These are phyloP conservation scores for Lagenaria siceraria DNA, from an alignment of 306 rosid genomes.

Conservation along the genomic window DNA sequence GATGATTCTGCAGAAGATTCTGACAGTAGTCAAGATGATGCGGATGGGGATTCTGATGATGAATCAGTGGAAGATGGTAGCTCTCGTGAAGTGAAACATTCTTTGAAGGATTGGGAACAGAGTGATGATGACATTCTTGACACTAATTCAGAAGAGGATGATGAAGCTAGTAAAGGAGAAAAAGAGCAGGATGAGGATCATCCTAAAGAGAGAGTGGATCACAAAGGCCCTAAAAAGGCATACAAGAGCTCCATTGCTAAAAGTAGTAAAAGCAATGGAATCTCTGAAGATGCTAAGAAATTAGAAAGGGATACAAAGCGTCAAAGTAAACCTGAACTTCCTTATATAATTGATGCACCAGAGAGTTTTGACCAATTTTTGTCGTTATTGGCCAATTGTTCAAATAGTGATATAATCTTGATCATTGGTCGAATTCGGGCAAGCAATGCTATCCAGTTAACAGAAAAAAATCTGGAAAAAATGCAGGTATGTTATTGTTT, in stretches of 20 bases:
- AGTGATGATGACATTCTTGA: slow-evolving; percentile 71
- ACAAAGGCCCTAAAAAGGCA: slow-evolving; percentile 9
- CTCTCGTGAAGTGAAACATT: slow-evolving; percentile 18
- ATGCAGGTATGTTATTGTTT: slow-evolving; percentile 51
- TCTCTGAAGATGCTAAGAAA: slow-evolving; percentile 29
- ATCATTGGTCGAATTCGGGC: slow-evolving; percentile 69
- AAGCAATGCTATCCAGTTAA: slow-evolving; percentile 73
- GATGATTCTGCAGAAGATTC: slow-evolving; percentile 43
- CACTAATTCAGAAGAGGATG: slow-evolving; percentile 28
- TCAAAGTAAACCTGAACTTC: slow-evolving; percentile 39
- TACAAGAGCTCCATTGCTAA: slow-evolving; percentile 17
- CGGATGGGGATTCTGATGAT: slow-evolving; percentile 26
- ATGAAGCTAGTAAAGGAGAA: slow-evolving; percentile 22
- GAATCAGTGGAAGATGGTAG: slow-evolving; percentile 44
- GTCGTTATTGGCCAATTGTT: slow-evolving; percentile 36
- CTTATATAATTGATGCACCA: slow-evolving; percentile 87
- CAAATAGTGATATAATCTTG: slow-evolving; percentile 47
- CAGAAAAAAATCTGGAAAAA: slow-evolving; percentile 76
- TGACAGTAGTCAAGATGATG: slow-evolving; percentile 37
- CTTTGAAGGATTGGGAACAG: slow-evolving; percentile 85
- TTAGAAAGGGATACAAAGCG: slow-evolving; percentile 25
- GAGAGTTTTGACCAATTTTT: slow-evolving; percentile 55
- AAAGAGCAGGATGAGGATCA: slow-evolving; percentile 18
- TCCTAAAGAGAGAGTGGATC: slow-evolving; percentile 11
- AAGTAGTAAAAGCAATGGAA: slow-evolving; percentile 21